Evolutionary conservation across 495 filamentous ascomycete genomes (phyloP).

Genomic region (Penicillium salamii): DNA sequence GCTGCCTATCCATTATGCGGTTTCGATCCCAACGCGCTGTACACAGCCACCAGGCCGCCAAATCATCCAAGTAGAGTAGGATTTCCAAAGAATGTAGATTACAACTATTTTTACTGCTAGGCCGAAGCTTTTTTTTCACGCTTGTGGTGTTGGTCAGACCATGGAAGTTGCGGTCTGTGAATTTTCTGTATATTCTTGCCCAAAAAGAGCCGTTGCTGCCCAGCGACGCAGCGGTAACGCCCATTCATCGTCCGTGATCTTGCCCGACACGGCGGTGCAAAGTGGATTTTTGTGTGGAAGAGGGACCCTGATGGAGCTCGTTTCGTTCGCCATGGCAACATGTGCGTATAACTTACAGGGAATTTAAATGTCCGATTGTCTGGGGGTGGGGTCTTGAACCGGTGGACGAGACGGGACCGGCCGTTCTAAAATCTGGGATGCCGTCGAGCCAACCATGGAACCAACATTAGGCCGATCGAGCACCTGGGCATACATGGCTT

Average conservation of each 20-base stretch:
- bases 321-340: slow-evolving; percentile 29
- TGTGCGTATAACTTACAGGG: slow-evolving; percentile 12
- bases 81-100: background rate
- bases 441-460: slow-evolving; percentile 26
- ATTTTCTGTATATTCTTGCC: slow-evolving; percentile 19
- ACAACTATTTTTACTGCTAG: slow-evolving; percentile 8
- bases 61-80: no score
- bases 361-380: slow-evolving; percentile 5
- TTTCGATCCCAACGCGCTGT: slow-evolving; percentile 1
- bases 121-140: slow-evolving; percentile 1
- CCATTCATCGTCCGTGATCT: slow-evolving; percentile 29
- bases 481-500: slow-evolving; percentile 9
- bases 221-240: slow-evolving; percentile 41
- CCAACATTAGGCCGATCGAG: background rate
- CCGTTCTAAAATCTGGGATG: slow-evolving; percentile 17
- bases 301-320: slow-evolving; percentile 11
- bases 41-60: background rate
- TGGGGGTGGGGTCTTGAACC: slow-evolving; percentile 28
- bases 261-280: slow-evolving; percentile 31
- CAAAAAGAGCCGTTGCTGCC: slow-evolving; percentile 37
- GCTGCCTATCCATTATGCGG: slow-evolving; percentile 3
- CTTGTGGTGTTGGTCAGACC: background rate
- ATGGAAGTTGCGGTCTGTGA: slow-evolving; percentile 41
- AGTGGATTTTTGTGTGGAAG: slow-evolving; percentile 14
- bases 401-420: slow-evolving; percentile 28